Evolutionary conservation across 2,329 filamentous ascomycete species (phyloP), one percentile per base, ranked within the genome.

Genomic region (Neophaeococcomyces aloes): DNA sequence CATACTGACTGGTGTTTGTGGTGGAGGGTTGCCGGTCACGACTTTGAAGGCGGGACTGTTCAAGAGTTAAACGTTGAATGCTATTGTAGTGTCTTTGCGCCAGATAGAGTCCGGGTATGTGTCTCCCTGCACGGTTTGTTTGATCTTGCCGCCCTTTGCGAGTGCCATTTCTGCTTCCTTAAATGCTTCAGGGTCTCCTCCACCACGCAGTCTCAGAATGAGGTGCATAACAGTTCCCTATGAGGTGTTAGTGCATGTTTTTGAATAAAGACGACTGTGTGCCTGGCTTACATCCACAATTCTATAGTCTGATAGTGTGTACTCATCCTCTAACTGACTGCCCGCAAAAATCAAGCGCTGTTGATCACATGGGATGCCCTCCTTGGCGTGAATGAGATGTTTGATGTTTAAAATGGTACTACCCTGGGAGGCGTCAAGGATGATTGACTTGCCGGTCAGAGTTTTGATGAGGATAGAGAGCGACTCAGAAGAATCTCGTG

Each of bases 301-400:
- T 14, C 14, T 15, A 86, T 98, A 98, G 76, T 98, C 91, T 66
- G 84, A 89, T 58, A 98, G 86, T 62, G 91, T 96, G 65, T 91
- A 89, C 70, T 89, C 91, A 66, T 98, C 91, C 76, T 96, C 91
- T 66, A 98, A 88, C 79, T 98, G 91, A 83, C 96, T 96, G 69
- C 91, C 91, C 65, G 91, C 91, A 72, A 96, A 98, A 81, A 98
- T 98, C 70, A 98, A 74, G 68, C 91, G 89, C 78, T 98, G 91
- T 72, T 96, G 91, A 76, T 96, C 91, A 37, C 91, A 89, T 66
- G 91, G 91, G 59, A 98, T 98, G 60, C 91, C 89, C 78, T 98
- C 91, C 85, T 96, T 96, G 81, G 96, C 91, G 86, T 38, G 35
- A 7, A 21, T 21, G 13, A 7, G n/a, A 7, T 7, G n/a, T 15